These are phyloP conservation scores for Tagetes erecta DNA, from an alignment of 129 eudicot species.

Conservation along the genomic window DNA sequence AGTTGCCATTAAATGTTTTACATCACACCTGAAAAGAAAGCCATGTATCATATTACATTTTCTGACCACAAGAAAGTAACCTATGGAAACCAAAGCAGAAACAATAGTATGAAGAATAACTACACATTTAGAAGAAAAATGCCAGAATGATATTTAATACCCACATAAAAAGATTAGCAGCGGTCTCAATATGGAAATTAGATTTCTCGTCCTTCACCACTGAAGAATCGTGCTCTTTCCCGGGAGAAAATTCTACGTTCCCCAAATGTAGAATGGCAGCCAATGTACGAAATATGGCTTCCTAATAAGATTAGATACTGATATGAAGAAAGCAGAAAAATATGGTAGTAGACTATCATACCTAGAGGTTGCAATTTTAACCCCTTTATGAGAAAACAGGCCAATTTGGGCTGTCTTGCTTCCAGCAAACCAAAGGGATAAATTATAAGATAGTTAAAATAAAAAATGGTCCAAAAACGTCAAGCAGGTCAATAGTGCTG, in stretches of 20 bases:
- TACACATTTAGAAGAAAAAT: constrained; percentile 16
- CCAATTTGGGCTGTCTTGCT: neutral
- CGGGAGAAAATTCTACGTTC: constrained; percentile 84
- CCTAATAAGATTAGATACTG: constrained; percentile 41
- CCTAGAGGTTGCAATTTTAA: neutral
- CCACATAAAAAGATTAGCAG: constrained; percentile 80
- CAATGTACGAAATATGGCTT: constrained; percentile 90
- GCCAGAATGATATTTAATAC: constrained; percentile 27
- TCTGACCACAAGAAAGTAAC: neutral
- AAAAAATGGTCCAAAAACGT: neutral
- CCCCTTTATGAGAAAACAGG: neutral
- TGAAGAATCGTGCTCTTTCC: constrained; percentile 96
- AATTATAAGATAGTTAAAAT: neutral
- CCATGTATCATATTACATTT: constrained; percentile 14
- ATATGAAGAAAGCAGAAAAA: constrained; percentile 21
- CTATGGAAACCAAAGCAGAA: constrained; percentile 1
- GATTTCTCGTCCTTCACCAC: constrained; percentile 73
- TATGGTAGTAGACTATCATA: neutral
- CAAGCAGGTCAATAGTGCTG: neutral
- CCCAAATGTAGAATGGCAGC: constrained; percentile 96
- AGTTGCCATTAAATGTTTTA: constrained; percentile 66
- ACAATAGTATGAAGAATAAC: neutral
- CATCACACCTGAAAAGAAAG: constrained; percentile 66
- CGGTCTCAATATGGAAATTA: constrained; percentile 73
- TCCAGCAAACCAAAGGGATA: neutral